Evolutionary conservation across 176 grass and related monocot genomes (phyloP).

Genomic region (Ensete ventricosum): DNA sequence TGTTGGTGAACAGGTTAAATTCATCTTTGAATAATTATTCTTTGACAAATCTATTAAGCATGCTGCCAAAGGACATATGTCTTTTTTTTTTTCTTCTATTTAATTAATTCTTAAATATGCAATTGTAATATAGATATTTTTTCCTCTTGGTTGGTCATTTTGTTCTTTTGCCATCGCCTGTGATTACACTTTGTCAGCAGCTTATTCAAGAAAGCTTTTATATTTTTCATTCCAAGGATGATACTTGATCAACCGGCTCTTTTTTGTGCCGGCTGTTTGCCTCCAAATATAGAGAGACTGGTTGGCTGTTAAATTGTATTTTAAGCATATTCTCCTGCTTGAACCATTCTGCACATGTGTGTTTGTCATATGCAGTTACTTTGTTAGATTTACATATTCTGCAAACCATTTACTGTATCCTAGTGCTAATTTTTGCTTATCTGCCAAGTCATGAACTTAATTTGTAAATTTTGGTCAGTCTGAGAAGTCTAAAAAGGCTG

Average conservation of each 20-base stretch:
- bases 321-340: neutral
- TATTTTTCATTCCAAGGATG: neutral
- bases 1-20: conserved; percentile 70
- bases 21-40: neutral
- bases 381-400: neutral
- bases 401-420: neutral
- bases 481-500: conserved; percentile 63
- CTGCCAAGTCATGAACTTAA: neutral
- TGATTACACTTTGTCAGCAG: too few species aligned
- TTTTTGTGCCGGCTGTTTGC: neutral
- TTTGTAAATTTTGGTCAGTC: conserved; percentile 41
- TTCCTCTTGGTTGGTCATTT: too few species aligned
- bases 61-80: too few species aligned
- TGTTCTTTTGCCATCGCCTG: neutral
- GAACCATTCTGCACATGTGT: too few species aligned
- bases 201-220: neutral
- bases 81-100: too few species aligned
- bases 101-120: too few species aligned
- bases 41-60: too few species aligned
- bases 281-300: neutral
- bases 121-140: too few species aligned
- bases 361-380: neutral
- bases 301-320: neutral
- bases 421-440: neutral
- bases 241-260: neutral